Percentiles rank a stretch among this genome's conserved stretches.
Conservation (phyloP, 352 stramenopile genomes). For the Phytophthora tubulina region DNA sequence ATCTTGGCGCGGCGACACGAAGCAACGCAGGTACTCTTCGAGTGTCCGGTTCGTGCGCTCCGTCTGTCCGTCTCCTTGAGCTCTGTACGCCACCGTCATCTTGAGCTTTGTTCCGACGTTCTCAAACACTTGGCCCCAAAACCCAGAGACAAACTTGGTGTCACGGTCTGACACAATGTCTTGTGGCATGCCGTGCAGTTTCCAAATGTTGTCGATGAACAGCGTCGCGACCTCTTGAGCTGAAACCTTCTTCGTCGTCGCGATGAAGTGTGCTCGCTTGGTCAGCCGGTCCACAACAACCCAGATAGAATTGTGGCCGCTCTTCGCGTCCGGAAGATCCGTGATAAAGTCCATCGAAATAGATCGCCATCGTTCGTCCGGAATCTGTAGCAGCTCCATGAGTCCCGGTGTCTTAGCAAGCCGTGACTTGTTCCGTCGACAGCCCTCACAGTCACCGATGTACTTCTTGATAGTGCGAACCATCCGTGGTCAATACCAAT, state of each 20-base stretch:
- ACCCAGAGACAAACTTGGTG: constrained; percentile 22
- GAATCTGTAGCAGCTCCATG: constrained; percentile 14
- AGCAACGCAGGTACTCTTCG: no score
- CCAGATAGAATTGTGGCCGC: no score
- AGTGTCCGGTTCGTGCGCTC: no score
- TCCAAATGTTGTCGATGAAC: constrained; percentile 22
- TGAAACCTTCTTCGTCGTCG: constrained; percentile 9
- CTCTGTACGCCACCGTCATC: no score
- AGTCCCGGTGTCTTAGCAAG: constrained; percentile 16
- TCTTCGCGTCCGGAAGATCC: no score
- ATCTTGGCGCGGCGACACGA: no score
- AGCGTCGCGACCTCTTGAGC: constrained; percentile 8
- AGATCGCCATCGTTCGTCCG: constrained; percentile 12
- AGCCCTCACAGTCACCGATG: constrained; percentile 12
- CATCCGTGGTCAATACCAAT: neutral
- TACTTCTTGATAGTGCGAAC: constrained; percentile 8
- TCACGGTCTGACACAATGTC: constrained; percentile 29
- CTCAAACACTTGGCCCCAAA: neutral
- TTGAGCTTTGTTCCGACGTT: no score
- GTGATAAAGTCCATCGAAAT: constrained; percentile 20
- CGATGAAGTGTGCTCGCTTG: constrained; percentile 10
- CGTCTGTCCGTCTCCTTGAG: no score
- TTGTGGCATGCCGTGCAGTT: neutral
- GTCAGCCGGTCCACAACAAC: constrained; percentile 12
- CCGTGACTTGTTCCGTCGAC: constrained; percentile 7